Base-by-base conservation (phyloP, 139 green algal species). In the Chlamydomonas applanata region DNA sequence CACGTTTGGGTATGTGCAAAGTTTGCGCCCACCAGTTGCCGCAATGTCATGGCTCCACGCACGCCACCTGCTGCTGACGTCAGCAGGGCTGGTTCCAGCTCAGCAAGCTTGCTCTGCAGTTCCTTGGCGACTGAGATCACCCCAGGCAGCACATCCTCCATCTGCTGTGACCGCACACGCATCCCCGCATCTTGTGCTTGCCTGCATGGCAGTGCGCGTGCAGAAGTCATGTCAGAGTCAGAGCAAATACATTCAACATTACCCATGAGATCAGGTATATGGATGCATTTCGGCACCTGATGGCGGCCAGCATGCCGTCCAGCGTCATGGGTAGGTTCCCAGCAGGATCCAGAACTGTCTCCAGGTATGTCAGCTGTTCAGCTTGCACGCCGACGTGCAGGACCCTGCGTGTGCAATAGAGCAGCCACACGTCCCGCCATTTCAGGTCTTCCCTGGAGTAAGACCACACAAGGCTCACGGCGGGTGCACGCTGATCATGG, bases 311-410 rank as follows among this genome's bases (percentile, higher is more conserved):
- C 22, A 77, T 25, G 24, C 60, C 61, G 25, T 77, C 72, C 59
- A 77, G 11, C 3, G 36, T 32, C n/a, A 67, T 63, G 17, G 25
- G 14, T n/a, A 77, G 44, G 40, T 77, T 40, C 22, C 72, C 72
- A 34, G 27, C n/a, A n/a, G 72, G 72, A 35, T 77, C 72, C 20
- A 71, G 16, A 59, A 77, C 62, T 35, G 35, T 35, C 29, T 71
- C 29, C 35, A 77, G 27, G 72, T 72, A 77, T 9, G 60, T 4
- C 19, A 53, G 13, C 72, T 77, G 72, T 30, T 70, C 62, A 52
- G 33, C 13, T 7, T 14, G 54, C 54, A 62, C 22, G 54, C 24
- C 54, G 9, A 62, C 22, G 9, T 27, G 54, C 22, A 62, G 54
- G 9, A 49, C 40, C 40, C 59, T 34, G 59, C 30, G 25, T 22